These are phyloP conservation scores for Gaertneriomyces sp. DNA, from an alignment of 192 early-diverging fungal genomes.

Conservation along the genomic window DNA sequence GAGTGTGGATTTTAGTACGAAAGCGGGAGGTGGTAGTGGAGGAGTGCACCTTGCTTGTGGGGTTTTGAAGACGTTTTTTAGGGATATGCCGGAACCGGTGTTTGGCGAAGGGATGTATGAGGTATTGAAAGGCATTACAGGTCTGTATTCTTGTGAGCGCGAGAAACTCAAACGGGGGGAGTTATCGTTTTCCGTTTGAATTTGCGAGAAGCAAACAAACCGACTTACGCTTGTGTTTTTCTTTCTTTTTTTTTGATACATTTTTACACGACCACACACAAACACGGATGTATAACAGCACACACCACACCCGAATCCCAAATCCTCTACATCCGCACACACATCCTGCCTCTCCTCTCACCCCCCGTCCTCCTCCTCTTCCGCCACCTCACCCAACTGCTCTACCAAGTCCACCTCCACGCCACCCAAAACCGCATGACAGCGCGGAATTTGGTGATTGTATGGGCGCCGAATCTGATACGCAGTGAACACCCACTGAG, in stretches of 20 bases:
- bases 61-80: slow-evolving; percentile 77
- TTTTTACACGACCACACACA: too few relatives aligned
- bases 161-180: too few relatives aligned
- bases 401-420: slow-evolving; percentile 67
- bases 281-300: too few relatives aligned
- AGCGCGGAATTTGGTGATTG: slow-evolving; percentile 71
- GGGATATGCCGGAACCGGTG: slow-evolving; percentile 75
- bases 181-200: too few relatives aligned
- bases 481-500: slow-evolving; percentile 39
- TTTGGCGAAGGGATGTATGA: slow-evolving; percentile 62
- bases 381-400: slow-evolving; percentile 63
- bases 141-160: slow-evolving; percentile 20
- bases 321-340: slow-evolving; percentile 16
- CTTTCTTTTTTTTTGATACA: too few relatives aligned
- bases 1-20: slow-evolving; percentile 18
- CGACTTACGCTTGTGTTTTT: too few relatives aligned
- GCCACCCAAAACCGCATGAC: slow-evolving; percentile 79
- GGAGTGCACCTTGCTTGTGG: slow-evolving; percentile 80
- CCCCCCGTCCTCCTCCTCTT: slow-evolving; percentile 21
- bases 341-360: slow-evolving; percentile 38
- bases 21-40: slow-evolving; percentile 11
- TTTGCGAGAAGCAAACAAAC: too few relatives aligned
- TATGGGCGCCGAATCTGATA: slow-evolving; percentile 86
- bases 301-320: slow-evolving; percentile 1
- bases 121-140: slow-evolving; percentile 46